Percentiles rank a stretch among this genome's conserved stretches.
Conservation (phyloP, 2,329 filamentous ascomycete genomes). For the Lasiodiplodia hormozganensis region DNA sequence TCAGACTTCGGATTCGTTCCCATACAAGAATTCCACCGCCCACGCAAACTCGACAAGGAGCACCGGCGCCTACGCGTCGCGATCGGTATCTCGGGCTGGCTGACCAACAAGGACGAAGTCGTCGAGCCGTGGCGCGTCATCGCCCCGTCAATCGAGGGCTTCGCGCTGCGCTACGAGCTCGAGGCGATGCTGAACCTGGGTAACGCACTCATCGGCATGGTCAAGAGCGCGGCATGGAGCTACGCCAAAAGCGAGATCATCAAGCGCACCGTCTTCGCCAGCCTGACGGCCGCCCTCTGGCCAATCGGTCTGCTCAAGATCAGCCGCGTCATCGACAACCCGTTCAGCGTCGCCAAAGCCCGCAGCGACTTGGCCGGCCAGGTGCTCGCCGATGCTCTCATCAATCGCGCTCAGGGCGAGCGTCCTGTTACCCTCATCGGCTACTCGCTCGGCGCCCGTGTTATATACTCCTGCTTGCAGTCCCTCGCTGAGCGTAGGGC, state of each 20-base stretch:
- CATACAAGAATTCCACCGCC: slow-evolving; percentile 6
- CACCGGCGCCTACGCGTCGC: slow-evolving; percentile 72
- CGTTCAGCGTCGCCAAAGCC: slow-evolving; percentile 77
- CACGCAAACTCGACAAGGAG: slow-evolving; percentile 57
- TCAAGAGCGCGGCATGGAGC: slow-evolving; percentile 82
- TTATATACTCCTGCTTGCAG: slow-evolving; percentile 83
- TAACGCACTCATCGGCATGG: slow-evolving; percentile 75
- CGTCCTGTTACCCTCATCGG: slow-evolving; percentile 81
- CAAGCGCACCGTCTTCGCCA: slow-evolving; percentile 61
- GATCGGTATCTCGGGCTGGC: slow-evolving; percentile 83
- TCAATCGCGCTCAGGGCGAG: slow-evolving; percentile 82
- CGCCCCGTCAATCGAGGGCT: slow-evolving; percentile 73
- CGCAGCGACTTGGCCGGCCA: slow-evolving; percentile 80
- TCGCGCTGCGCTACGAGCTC: slow-evolving; percentile 84
- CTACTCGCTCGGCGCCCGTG: slow-evolving; percentile 80
- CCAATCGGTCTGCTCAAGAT: slow-evolving; percentile 56
- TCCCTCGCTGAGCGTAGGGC: slow-evolving; percentile 77
- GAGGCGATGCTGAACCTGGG: slow-evolving; percentile 80
- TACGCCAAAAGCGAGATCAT: slow-evolving; percentile 78
- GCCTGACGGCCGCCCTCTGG: slow-evolving; percentile 57
- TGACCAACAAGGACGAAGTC: slow-evolving; percentile 74
- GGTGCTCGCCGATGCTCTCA: slow-evolving; percentile 81
- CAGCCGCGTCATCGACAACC: slow-evolving; percentile 74
- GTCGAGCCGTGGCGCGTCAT: slow-evolving; percentile 79
- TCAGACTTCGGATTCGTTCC: slow-evolving; percentile 83